phyloP scores from a whole-genome alignment of 2,329 filamentous ascomycete species.

The Penicillium sp. region DNA sequence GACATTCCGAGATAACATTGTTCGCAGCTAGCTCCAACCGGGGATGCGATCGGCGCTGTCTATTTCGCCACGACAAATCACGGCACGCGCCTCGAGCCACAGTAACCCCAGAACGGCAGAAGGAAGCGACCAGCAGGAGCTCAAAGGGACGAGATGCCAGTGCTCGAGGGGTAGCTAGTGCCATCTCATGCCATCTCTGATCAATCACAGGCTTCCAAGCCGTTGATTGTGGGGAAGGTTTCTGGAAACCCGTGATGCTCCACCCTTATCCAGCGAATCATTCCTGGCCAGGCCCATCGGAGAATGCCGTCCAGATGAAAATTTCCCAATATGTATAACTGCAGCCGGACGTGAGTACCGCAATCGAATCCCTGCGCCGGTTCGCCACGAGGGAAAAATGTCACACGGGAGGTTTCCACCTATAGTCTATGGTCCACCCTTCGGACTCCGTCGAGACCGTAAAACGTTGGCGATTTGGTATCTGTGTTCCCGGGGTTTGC shows the following conservation, averaged over 20 bases:
- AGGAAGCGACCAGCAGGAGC: constrained; percentile 8
- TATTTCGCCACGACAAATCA: constrained; percentile 10
- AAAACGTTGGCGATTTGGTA: not conserved
- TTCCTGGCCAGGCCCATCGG: constrained; percentile 2
- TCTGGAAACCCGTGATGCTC: constrained; percentile 11
- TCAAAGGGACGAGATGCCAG: not conserved
- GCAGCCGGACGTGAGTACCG: constrained; percentile 1
- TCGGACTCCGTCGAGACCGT: not conserved
- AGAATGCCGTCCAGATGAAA: constrained; percentile 14
- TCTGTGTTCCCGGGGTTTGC: not conserved
- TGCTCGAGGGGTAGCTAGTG: not conserved
- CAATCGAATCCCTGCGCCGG: not conserved
- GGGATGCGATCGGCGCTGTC: constrained; percentile 21
- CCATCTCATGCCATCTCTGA: not conserved
- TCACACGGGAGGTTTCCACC: not conserved
- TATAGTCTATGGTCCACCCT: not conserved
- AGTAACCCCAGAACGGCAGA: constrained; percentile 27
- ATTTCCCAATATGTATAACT: constrained; percentile 1
- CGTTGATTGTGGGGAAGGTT: constrained; percentile 1
- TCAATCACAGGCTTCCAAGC: constrained; percentile 8
- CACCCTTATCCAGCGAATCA: constrained; percentile 15
- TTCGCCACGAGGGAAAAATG: constrained; percentile 4
- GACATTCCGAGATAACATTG: constrained; percentile 11
- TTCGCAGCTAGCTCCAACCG: constrained; percentile 14
- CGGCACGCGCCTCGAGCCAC: constrained; percentile 6